These are phyloP conservation scores for Stephania yunnanensis DNA, from an alignment of 164 flowering plant species.

Conservation along the genomic window DNA sequence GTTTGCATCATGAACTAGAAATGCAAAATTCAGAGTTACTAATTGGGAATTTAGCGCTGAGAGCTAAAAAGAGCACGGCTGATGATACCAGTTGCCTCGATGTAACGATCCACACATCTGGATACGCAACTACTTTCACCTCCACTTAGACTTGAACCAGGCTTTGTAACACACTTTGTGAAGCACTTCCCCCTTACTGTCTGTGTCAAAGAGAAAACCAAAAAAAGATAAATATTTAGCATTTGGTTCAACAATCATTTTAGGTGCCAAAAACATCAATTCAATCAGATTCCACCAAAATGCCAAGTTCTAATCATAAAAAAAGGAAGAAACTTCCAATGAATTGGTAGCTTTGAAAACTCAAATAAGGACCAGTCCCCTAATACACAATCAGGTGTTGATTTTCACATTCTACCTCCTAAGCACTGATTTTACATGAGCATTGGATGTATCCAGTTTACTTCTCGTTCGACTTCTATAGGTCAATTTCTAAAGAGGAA, in stretches of 20 bases:
- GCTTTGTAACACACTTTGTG: conserved; percentile 83
- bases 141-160: conserved; percentile 84
- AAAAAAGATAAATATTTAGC: not conserved
- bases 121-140: conserved; percentile 93
- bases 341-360: not conserved
- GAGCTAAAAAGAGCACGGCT: conserved; percentile 32
- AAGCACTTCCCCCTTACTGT: conserved; percentile 89
- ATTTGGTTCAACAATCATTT: not conserved
- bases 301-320: not conserved
- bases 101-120: conserved; percentile 91
- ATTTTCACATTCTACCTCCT: too few species aligned
- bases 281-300: not conserved
- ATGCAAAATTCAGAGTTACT: not conserved
- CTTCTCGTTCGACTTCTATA: too few species aligned
- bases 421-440: too few species aligned
- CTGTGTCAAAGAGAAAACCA: conserved; percentile 27
- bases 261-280: not conserved
- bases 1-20: not conserved
- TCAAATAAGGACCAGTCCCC: not conserved
- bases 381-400: not conserved
- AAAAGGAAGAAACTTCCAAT: not conserved
- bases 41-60: not conserved
- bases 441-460: too few species aligned
- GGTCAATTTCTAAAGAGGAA: too few species aligned
- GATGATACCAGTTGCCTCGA: conserved; percentile 86